Conservation (phyloP, 805 yeast genomes). For the Myxozyma vanderwaltii region DNA sequence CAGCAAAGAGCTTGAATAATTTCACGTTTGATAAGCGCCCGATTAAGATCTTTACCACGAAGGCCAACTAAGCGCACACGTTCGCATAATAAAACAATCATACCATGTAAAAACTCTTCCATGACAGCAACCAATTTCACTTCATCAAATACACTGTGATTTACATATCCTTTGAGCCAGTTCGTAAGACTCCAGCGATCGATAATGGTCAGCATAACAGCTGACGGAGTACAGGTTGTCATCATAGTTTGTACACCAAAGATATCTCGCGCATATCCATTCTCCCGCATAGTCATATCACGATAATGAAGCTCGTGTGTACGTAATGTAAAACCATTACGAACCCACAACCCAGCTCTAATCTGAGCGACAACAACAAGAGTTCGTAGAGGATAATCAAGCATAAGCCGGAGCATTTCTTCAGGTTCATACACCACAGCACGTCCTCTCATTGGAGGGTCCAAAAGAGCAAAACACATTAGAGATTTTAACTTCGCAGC, state of each 20-base stretch:
- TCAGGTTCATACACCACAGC: slow-evolving; percentile 23
- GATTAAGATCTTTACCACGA: slow-evolving; percentile 45
- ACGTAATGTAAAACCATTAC: slow-evolving; percentile 83
- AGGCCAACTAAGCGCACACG: slow-evolving; percentile 58
- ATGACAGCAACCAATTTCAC: slow-evolving; percentile 59
- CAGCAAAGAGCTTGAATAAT: slow-evolving; percentile 84
- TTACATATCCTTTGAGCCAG: slow-evolving; percentile 55
- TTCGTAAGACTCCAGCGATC: slow-evolving; percentile 67
- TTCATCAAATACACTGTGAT: slow-evolving; percentile 45
- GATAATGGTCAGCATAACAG: slow-evolving; percentile 58
- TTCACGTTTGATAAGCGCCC: slow-evolving; percentile 61
- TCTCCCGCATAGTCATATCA: slow-evolving; percentile 76
- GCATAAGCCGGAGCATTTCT: slow-evolving; percentile 43
- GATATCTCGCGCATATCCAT: slow-evolving; percentile 78
- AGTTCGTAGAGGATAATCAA: slow-evolving; percentile 78
- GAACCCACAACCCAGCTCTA: slow-evolving; percentile 88
- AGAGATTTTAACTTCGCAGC: slow-evolving; percentile 20
- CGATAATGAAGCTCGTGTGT: slow-evolving; percentile 80
- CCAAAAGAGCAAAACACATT: slow-evolving; percentile 22
- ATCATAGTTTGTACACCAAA: slow-evolving; percentile 66
- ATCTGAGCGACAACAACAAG: slow-evolving; percentile 80
- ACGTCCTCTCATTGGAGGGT: slow-evolving; percentile 22
- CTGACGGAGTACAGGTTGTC: slow-evolving; percentile 58
- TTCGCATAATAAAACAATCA: slow-evolving; percentile 71
- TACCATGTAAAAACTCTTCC: slow-evolving; percentile 73